These are phyloP conservation scores for Vitis vinifera DNA, from an alignment of 164 flowering plant genomes.

Conservation along the genomic window ASM3070453v1 NC_081816.1:16484001-16484500, in stretches of 20 bases:
- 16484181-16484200: conserved; percentile 64
- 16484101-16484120: conserved; percentile 67
- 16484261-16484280: conserved; percentile 85
- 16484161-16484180: conserved; percentile 68
- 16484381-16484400: conserved; percentile 54
- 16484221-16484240: conserved; percentile 56
- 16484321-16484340: conserved; percentile 94
- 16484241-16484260: conserved; percentile 42
- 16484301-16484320: conserved; percentile 79
- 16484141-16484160: conserved; percentile 67
- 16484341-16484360: conserved; percentile 79
- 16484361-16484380: conserved; percentile 75
- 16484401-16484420: conserved; percentile 64
- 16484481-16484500: conserved; percentile 80
- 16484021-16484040: conserved; percentile 97
- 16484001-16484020: conserved; percentile 73
- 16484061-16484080: conserved; percentile 81
- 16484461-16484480: conserved; percentile 42
- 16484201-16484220: conserved; percentile 64
- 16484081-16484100: conserved; percentile 49
- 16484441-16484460: conserved; percentile 31
- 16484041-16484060: conserved; percentile 76
- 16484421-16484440: conserved; percentile 73
- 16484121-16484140: conserved; percentile 92
- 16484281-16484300: conserved; percentile 80